Percentiles rank a stretch among this genome's conserved stretches.
Conservation (phyloP, 2,329 filamentous ascomycete genomes). For the Orbilia brochopaga region DNA sequence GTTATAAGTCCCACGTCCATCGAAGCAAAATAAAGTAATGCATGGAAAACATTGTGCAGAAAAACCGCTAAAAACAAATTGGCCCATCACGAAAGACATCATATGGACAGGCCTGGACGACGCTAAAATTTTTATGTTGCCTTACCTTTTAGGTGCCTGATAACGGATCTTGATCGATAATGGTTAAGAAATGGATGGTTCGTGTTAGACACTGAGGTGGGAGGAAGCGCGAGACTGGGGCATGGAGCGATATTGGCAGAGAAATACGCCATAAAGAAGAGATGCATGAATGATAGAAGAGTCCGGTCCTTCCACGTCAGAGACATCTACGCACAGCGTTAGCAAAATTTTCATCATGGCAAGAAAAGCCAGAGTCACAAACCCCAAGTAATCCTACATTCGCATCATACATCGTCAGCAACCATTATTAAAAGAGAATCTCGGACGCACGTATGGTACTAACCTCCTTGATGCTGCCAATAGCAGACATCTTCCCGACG, state of each 20-base stretch:
- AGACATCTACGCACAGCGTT: constrained; percentile 29
- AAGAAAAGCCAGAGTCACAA: constrained; percentile 8
- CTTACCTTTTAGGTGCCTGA: constrained; percentile 45
- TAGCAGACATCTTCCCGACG: constrained; percentile 93
- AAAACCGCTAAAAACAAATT: constrained; percentile 50
- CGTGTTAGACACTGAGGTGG: neutral
- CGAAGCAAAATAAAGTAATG: constrained; percentile 32
- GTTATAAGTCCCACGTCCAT: constrained; percentile 32
- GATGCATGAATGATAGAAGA: constrained; percentile 2
- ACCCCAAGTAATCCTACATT: constrained; percentile 47
- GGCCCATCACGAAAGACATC: constrained; percentile 39
- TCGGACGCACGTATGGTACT: neutral
- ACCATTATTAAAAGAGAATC: neutral
- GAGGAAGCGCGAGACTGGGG: neutral
- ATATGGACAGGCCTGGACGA: constrained; percentile 36
- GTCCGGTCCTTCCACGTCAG: constrained; percentile 8
- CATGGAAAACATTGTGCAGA: constrained; percentile 33
- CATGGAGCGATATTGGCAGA: constrained; percentile 3
- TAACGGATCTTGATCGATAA: constrained; percentile 10
- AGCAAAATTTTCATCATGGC: neutral
- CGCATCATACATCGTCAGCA: neutral
- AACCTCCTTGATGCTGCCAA: constrained; percentile 88
- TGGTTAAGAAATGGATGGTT: neutral
- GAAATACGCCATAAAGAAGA: neutral
- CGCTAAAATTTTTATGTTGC: constrained; percentile 32